These are phyloP conservation scores for Mucor lusitanicus DNA, from an alignment of 371 early-diverging fungal genomes.

Conservation along the genomic window DNA sequence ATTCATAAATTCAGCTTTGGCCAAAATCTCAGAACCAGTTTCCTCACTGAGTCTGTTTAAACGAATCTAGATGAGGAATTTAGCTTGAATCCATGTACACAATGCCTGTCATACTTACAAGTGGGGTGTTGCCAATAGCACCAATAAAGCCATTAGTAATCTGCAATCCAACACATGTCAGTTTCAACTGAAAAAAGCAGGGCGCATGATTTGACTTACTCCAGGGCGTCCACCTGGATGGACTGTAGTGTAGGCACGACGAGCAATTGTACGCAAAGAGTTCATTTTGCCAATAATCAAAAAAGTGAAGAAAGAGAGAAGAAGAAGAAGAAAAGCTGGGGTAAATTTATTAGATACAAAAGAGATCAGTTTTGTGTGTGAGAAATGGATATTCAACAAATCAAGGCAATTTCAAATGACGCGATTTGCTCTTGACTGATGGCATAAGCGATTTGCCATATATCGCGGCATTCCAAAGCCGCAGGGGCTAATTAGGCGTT, in stretches of 20 bases:
- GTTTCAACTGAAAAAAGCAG: background rate
- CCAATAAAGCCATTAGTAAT: conserved; percentile 80
- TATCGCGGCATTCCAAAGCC: background rate
- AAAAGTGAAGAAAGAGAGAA: conserved; percentile 5
- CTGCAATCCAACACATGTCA: conserved; percentile 19
- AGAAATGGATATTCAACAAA: background rate
- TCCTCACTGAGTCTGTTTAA: conserved; percentile 76
- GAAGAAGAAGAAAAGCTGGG: background rate
- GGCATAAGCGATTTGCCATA: background rate
- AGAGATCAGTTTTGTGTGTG: background rate
- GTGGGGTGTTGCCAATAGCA: conserved; percentile 94
- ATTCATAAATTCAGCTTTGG: conserved; percentile 97
- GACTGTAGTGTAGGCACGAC: conserved; percentile 47
- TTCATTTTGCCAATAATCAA: conserved; percentile 23
- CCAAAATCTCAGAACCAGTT: conserved; percentile 87
- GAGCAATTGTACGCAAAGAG: conserved; percentile 34
- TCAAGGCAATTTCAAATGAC: conserved; percentile 1
- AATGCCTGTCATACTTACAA: conserved; percentile 56
- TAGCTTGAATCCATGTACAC: background rate
- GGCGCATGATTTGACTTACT: conserved; percentile 14
- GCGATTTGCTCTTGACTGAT: conserved; percentile 1
- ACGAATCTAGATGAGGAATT: conserved; percentile 55
- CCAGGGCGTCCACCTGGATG: conserved; percentile 49
- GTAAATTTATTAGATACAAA: too few relatives aligned
- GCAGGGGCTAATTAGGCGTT: conserved; percentile 13